Base-by-base conservation (phyloP, 2,329 filamentous ascomycete genomes). In the Colletotrichum aenigma region DNA sequence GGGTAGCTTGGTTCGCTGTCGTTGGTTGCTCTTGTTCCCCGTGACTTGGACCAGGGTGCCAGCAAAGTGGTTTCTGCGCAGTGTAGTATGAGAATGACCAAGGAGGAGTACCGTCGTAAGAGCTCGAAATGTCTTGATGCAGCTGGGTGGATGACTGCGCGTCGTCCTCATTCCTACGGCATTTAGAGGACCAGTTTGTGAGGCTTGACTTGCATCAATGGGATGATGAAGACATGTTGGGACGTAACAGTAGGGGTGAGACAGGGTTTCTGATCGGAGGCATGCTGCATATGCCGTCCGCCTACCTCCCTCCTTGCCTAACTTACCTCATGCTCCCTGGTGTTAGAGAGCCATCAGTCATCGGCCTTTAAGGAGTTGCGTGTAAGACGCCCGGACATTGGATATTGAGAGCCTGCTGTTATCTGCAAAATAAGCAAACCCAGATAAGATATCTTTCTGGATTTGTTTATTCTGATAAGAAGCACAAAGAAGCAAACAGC, bases 231-330 rank as follows among this genome's bases (percentile, higher is more conserved):
- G 70, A 75, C 70, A 21, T 32, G 30, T n/a, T 48, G 38, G 52
- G 43, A 48, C 3, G 43, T 21, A 3, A 18, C n/a, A 13, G 34
- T 34, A 26, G n/a, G 64, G 48, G 64, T 65, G 64, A 69, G 74
- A 76, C 64, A 69, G 36, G 34, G 48, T 61, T 30, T 38, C 58
- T 69, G 61, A 24, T 65, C 58, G 43, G 56, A 68, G 74, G 70
- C 70, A 74, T 38, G 70, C 70, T 76, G 73, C 74, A 73, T 74
- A 64, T 73, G 70, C 48, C 43, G 74, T 74, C 58, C 58, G 56
- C 65, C 43, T 48, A 48, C 43, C 43, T 48, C 43, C 21, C n/a
- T 13, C n/a, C 70, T 64, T 34, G 52, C 36, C 18, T 62, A 15
- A 32, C 24, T 38, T 61, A 30, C 43, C 32, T 65, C 32, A 48